Conservation (phyloP, 805 yeast species). For the Suhomyces faveliae region DNA sequence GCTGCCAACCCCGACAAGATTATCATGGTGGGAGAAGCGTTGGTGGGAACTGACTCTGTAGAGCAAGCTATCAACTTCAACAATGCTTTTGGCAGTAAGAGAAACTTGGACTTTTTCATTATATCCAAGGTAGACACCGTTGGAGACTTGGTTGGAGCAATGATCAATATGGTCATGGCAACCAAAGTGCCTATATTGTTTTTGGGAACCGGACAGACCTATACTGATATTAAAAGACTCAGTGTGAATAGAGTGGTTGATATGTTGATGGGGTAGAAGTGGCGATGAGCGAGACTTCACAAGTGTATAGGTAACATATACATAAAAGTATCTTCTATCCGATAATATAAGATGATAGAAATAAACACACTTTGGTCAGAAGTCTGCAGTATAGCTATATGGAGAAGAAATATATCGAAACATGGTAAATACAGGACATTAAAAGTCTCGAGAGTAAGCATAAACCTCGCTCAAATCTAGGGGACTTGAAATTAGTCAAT, state of each 20-base stretch:
- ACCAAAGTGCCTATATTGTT: slow-evolving; percentile 93
- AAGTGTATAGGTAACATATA: too few species aligned
- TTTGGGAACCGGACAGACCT: slow-evolving; percentile 96
- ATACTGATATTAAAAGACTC: slow-evolving; percentile 86
- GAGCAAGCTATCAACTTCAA: slow-evolving; percentile 93
- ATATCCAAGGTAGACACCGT: slow-evolving; percentile 96
- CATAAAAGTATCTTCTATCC: too few species aligned
- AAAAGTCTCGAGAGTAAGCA: too few species aligned
- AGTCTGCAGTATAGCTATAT: too few species aligned
- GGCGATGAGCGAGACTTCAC: too few species aligned
- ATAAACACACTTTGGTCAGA: too few species aligned
- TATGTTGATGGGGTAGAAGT: slow-evolving; percentile 68
- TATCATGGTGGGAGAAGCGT: slow-evolving; percentile 98
- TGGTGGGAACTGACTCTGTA: slow-evolving; percentile 96
- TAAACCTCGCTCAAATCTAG: too few species aligned
- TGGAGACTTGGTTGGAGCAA: slow-evolving; percentile 92
- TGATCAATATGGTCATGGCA: slow-evolving; percentile 96
- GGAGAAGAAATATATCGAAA: too few species aligned
- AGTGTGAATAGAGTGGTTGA: slow-evolving; percentile 92
- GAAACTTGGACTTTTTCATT: slow-evolving; percentile 85
- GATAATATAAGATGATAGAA: too few species aligned
- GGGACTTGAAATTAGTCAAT: too few species aligned
- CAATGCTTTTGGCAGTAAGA: slow-evolving; percentile 81
- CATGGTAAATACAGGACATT: too few species aligned
- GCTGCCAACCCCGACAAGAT: slow-evolving; percentile 95